phyloP scores from a whole-genome alignment of 83 land plant genomes.

The Diphasiastrum complanatum region DNA sequence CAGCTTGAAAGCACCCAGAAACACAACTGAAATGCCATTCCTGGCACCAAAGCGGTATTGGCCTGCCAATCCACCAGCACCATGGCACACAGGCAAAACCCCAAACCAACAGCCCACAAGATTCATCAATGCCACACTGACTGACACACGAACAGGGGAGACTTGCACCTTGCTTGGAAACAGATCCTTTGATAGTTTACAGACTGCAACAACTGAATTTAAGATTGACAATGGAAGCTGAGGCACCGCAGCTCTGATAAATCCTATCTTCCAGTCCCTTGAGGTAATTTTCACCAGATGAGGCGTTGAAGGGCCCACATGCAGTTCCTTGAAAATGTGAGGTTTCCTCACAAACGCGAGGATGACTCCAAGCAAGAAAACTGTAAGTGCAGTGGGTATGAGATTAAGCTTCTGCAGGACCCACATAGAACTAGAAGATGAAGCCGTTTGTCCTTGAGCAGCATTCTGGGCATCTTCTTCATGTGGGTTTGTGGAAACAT shows the following conservation, averaged over 20 bases:
- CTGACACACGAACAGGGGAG: slow-evolving; percentile 51
- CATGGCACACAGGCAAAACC: slow-evolving; percentile 79
- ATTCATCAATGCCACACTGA: slow-evolving; percentile 76
- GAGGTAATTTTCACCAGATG: slow-evolving; percentile 33
- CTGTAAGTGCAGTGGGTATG: slow-evolving; percentile 57
- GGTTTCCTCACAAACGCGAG: slow-evolving; percentile 49
- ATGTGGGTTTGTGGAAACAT: neutral
- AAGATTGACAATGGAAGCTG: slow-evolving; percentile 62
- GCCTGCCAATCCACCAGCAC: slow-evolving; percentile 82
- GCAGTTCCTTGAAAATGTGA: slow-evolving; percentile 31
- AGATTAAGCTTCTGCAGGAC: neutral
- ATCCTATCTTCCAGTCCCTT: slow-evolving; percentile 68
- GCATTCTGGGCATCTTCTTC: slow-evolving; percentile 3
- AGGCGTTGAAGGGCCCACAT: slow-evolving; percentile 49
- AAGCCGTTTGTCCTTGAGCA: neutral
- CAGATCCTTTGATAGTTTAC: slow-evolving; percentile 52
- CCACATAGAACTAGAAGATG: neutral
- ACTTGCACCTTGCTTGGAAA: slow-evolving; percentile 41
- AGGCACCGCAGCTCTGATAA: slow-evolving; percentile 53
- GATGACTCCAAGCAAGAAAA: slow-evolving; percentile 49
- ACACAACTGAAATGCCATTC: slow-evolving; percentile 59
- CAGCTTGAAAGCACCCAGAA: slow-evolving; percentile 53
- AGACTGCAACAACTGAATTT: slow-evolving; percentile 71
- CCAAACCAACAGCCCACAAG: slow-evolving; percentile 78
- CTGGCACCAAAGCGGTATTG: slow-evolving; percentile 75